Conservation (phyloP, 192 early-diverging fungal species). For the Chytriomyces sp. region DNA sequence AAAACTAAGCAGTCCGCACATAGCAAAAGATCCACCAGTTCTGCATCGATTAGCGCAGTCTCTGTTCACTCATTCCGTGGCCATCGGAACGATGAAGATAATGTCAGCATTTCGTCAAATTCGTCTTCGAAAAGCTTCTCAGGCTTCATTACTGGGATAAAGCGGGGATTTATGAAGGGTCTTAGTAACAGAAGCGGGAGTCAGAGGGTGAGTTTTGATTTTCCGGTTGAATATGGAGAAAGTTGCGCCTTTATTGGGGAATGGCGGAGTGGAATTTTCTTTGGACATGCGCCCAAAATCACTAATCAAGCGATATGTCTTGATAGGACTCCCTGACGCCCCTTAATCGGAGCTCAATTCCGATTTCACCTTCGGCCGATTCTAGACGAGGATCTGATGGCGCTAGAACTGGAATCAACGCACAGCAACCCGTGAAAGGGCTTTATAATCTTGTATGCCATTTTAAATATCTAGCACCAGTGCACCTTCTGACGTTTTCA, state of each 20-base stretch:
- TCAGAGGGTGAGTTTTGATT: neutral
- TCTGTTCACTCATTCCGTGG: neutral
- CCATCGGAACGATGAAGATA: slow-evolving; percentile 20
- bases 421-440: neutral
- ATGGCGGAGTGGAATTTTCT: no score
- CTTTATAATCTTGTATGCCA: neutral
- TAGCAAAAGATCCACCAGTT: no score
- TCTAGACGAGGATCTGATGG: no score
- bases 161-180: slow-evolving; percentile 16
- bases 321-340: no score
- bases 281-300: no score
- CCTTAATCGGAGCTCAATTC: no score
- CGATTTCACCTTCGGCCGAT: no score
- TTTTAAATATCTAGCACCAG: neutral
- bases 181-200: neutral
- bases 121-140: slow-evolving; percentile 24
- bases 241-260: no score
- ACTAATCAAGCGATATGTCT: no score
- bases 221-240: no score
- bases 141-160: slow-evolving; percentile 29
- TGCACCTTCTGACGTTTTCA: neutral
- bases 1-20: neutral
- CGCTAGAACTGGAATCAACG: no score
- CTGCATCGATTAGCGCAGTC: neutral
- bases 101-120: neutral